These are phyloP conservation scores for Thinopyrum elongatum DNA, from an alignment of 176 grass and related monocot species.

Conservation along the genomic window DNA sequence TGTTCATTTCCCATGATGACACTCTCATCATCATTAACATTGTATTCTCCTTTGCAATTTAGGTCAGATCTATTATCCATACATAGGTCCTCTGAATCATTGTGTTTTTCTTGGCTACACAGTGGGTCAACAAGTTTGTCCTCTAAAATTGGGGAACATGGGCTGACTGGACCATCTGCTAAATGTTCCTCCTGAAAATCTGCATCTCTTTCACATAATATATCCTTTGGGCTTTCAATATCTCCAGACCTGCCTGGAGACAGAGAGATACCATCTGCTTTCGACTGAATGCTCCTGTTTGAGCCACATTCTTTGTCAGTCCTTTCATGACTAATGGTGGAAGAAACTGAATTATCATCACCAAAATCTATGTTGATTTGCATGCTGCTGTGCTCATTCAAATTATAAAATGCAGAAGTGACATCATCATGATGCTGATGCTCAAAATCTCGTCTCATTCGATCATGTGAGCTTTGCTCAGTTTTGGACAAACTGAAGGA, in stretches of 20 bases:
- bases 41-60: conserved; percentile 17
- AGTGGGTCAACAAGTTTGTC: conserved; percentile 53
- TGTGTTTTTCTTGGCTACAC: conserved; percentile 40
- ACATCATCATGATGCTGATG: conserved; percentile 34
- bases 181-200: conserved; percentile 28
- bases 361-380: conserved; percentile 44
- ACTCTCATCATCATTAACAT: conserved; percentile 20
- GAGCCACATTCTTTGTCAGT: conserved; percentile 41
- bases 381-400: conserved; percentile 43
- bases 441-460: conserved; percentile 41
- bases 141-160: conserved; percentile 37
- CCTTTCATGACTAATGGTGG: conserved; percentile 24
- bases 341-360: conserved; percentile 53
- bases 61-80: not conserved
- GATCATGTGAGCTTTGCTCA: conserved; percentile 36
- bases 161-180: conserved; percentile 11
- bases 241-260: conserved; percentile 40
- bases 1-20: conserved; percentile 11
- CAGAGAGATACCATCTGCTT: conserved; percentile 25
- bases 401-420: conserved; percentile 41
- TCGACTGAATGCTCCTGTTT: conserved; percentile 42
- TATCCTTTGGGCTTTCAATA: conserved; percentile 54
- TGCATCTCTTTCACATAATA: conserved; percentile 47
- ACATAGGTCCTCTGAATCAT: not conserved
- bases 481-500: conserved; percentile 31